Evolutionary conservation across 1,284 basidiomycete genomes (phyloP), one percentile per base, ranked within the genome.

Genomic region (Austroboletus rostrupii): DNA sequence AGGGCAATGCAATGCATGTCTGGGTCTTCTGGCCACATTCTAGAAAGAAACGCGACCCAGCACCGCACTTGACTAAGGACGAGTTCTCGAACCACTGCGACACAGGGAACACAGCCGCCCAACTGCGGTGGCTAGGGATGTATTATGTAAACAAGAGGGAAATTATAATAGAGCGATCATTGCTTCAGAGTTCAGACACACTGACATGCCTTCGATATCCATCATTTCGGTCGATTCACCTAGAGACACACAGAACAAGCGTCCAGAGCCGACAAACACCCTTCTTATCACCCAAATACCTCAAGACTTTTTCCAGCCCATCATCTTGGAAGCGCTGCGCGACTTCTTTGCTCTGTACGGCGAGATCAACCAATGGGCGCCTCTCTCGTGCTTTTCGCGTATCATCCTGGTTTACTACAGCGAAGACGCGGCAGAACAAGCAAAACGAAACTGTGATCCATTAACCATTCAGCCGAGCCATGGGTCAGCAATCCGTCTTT

Each of bases 361-460:
- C 16, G 70, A 76, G 28, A 80, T 97, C 17, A 84, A 88, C 60
- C 80, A 87, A 59, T 97, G 92, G 92, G 90, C 89, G 1, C 90
- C 92, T 8, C 70, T 97, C 11, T 79, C 78, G n/a, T 81, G 80
- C 3, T 89, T 96, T 61, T 81, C 83, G 0, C 76, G 93, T 19
- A 85, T 92, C 31, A 80, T 97, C 41, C 69, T 93, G 28, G 90
- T 95, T 1, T 97, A 86, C 64, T 75, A 78, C 23, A 64, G 70
- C 7, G 82, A 85, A 20, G 77, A 80, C 35, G 72, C 78, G 50
- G 87, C 83, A 0, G 89, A 90, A 62, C 64, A 65, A 28, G 86
- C 82, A 1, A 89, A 88, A 66, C 60, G 70, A 33, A 72, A 70
- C 37, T 81, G 78, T 58, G 85, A 89, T 67, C 78, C 79, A 31